Evolutionary conservation across 495 filamentous ascomycete genomes (phyloP).

Genomic region (Aspergillus asperescens): DNA sequence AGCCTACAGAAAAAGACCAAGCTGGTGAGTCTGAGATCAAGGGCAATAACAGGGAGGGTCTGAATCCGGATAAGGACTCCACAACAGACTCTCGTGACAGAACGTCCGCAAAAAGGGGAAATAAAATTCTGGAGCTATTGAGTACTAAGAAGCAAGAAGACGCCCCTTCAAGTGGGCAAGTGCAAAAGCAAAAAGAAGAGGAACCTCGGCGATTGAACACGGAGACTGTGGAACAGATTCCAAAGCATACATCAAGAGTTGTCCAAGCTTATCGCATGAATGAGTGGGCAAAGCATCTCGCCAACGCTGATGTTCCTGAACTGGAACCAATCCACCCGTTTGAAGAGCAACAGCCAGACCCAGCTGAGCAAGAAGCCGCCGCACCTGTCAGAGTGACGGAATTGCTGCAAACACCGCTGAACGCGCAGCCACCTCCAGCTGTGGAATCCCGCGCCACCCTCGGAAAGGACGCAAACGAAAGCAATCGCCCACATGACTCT

Average conservation of each 20-base stretch:
- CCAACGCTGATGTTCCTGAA: constrained; percentile 71
- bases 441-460: constrained; percentile 29
- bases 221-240: constrained; percentile 35
- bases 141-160: neutral
- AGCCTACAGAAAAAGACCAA: neutral
- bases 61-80: neutral
- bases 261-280: constrained; percentile 84
- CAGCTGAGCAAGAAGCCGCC: constrained; percentile 43
- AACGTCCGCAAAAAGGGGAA: neutral
- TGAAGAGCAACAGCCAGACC: constrained; percentile 28
- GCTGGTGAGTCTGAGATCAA: neutral
- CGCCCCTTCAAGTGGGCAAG: neutral
- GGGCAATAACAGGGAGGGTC: neutral
- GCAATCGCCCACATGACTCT: constrained; percentile 12
- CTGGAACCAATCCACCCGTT: constrained; percentile 52
- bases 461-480: constrained; percentile 17
- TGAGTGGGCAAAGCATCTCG: constrained; percentile 92
- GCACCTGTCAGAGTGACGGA: constrained; percentile 60
- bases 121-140: neutral
- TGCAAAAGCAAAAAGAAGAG: constrained; percentile 15
- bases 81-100: neutral
- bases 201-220: constrained; percentile 29
- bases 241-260: constrained; percentile 55
- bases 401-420: constrained; percentile 65
- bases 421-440: constrained; percentile 34